phyloP scores from a whole-genome alignment of 2,329 filamentous ascomycete species.

The Trichoderma sp. region DNA sequence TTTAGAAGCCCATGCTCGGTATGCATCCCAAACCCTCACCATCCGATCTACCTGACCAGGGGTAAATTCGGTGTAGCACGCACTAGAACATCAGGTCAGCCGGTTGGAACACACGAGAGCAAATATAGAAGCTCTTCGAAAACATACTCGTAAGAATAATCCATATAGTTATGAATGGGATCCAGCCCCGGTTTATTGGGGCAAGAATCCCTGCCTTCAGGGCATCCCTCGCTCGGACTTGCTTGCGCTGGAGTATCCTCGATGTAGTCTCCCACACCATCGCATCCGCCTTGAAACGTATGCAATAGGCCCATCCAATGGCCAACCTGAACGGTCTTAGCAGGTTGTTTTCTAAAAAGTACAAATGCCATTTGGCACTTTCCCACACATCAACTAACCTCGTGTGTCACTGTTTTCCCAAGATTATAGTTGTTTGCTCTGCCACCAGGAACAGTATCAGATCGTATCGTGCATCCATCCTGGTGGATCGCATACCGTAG shows the following conservation, averaged over 20 bases:
- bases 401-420: constrained; percentile 37
- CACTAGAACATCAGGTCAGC: constrained; percentile 1
- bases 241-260: constrained; percentile 42
- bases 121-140: background rate
- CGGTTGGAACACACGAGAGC: background rate
- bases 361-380: background rate
- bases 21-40: constrained; percentile 20
- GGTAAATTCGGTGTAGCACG: constrained; percentile 26
- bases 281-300: constrained; percentile 44
- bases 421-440: constrained; percentile 36
- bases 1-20: background rate
- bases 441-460: constrained; percentile 27
- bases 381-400: constrained; percentile 28
- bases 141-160: constrained; percentile 31
- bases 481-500: constrained; percentile 3
- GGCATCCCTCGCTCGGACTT: constrained; percentile 36
- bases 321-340: constrained; percentile 31
- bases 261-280: constrained; percentile 39
- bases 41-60: constrained; percentile 27
- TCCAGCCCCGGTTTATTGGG: constrained; percentile 31
- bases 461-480: constrained; percentile 30
- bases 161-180: constrained; percentile 37
- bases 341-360: background rate
- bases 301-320: constrained; percentile 50
- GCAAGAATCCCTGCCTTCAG: constrained; percentile 35